Evolutionary conservation across 192 early-diverging fungal species (phyloP).

Genomic region (Coemansia sp.): DNA sequence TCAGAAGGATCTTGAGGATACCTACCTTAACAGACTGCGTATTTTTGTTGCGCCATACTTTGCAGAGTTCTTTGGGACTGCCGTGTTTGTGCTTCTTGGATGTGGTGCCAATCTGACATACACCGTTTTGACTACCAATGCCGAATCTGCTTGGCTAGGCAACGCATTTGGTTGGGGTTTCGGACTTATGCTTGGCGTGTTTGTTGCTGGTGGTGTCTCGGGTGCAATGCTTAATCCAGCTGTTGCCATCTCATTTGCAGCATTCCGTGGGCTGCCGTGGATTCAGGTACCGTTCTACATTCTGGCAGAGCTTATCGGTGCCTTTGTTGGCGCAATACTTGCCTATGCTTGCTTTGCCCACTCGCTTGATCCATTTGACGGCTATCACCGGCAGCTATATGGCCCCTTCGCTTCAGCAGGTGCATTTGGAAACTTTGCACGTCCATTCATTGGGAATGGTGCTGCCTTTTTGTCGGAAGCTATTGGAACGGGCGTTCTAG

Average conservation of each 20-base stretch:
- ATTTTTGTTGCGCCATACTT: conserved; percentile 51
- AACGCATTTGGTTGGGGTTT: conserved; percentile 53
- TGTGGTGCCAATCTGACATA: conserved; percentile 48
- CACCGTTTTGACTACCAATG: conserved; percentile 37
- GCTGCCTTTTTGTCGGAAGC: conserved; percentile 55
- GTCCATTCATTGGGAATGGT: conserved; percentile 53
- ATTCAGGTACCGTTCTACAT: conserved; percentile 54
- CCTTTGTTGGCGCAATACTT: conserved; percentile 52
- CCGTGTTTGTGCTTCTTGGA: conserved; percentile 47
- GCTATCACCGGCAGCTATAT: conserved; percentile 39
- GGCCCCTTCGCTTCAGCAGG: conserved; percentile 43
- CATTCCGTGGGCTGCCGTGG: conserved; percentile 53
- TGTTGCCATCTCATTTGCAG: conserved; percentile 50
- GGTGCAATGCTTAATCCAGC: conserved; percentile 56
- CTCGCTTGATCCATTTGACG: conserved; percentile 49
- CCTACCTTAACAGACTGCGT: conserved; percentile 39
- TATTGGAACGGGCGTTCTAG: conserved; percentile 62
- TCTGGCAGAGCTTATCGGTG: conserved; percentile 52
- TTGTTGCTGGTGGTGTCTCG: conserved; percentile 44
- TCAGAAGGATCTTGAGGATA: conserved; percentile 30
- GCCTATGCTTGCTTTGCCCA: conserved; percentile 50
- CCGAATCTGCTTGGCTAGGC: conserved; percentile 54
- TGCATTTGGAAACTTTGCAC: conserved; percentile 50
- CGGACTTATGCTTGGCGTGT: conserved; percentile 48
- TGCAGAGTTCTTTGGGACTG: conserved; percentile 53